Percentiles rank a stretch among this genome's conserved stretches.
Evolutionary conservation across 2,329 filamentous ascomycete species (phyloP).

Genomic region (Teratosphaeria gauchensis): DNA sequence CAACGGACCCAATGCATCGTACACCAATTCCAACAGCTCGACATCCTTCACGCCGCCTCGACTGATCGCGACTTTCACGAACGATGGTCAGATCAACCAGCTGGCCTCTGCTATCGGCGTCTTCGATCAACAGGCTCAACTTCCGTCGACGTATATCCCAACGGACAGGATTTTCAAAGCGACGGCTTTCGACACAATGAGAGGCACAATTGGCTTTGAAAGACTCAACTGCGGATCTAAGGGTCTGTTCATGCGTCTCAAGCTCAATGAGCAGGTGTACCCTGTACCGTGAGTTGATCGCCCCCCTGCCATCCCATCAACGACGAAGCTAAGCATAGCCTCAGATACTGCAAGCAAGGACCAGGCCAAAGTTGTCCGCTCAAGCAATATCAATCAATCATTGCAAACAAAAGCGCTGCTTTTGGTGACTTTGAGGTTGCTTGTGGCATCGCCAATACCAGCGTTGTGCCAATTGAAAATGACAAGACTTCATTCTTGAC

Average conservation of each 20-base stretch:
- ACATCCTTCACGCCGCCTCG: constrained; percentile 42
- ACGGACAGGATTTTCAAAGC: constrained; percentile 40
- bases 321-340: background rate
- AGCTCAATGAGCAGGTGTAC: constrained; percentile 55
- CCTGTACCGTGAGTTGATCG: constrained; percentile 34
- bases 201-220: constrained; percentile 44
- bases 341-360: background rate
- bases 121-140: constrained; percentile 46
- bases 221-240: constrained; percentile 35
- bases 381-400: background rate
- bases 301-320: background rate
- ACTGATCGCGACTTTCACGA: constrained; percentile 53
- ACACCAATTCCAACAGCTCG: constrained; percentile 37
- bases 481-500: background rate
- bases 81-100: constrained; percentile 58
- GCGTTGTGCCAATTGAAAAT: background rate
- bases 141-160: constrained; percentile 38
- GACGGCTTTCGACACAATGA: constrained; percentile 51
- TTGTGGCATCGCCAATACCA: background rate
- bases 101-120: constrained; percentile 51
- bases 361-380: background rate
- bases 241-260: constrained; percentile 45
- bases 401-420: background rate
- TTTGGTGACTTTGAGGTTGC: background rate
- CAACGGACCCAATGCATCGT: constrained; percentile 42